Conservation (phyloP, 2,329 filamentous ascomycete genomes). For the Aureobasidium sp. region DNA sequence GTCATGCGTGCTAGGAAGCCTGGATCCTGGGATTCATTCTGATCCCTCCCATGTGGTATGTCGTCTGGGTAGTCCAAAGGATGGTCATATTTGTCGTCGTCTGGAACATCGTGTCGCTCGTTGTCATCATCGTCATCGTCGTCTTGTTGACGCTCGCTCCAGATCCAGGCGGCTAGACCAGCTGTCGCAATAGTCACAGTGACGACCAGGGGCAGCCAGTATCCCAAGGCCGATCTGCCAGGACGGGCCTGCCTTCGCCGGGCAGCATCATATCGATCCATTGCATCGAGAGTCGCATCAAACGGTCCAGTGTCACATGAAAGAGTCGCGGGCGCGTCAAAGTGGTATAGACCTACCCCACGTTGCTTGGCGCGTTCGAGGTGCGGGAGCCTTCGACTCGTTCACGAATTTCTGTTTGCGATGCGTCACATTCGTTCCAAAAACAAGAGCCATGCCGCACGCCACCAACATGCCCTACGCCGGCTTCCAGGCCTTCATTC, state of each 20-base stretch:
- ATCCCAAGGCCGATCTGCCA: conserved; percentile 59
- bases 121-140: conserved; percentile 61
- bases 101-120: conserved; percentile 46
- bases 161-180: conserved; percentile 83
- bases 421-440: not conserved
- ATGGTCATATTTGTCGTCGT: conserved; percentile 24
- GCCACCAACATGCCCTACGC: conserved; percentile 61
- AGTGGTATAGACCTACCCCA: not conserved
- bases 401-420: conserved; percentile 6
- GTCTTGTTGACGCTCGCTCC: conserved; percentile 76
- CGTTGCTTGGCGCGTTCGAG: not conserved
- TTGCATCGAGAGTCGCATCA: not conserved
- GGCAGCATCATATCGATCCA: conserved; percentile 25
- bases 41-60: not conserved
- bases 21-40: not conserved
- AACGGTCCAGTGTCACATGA: not conserved
- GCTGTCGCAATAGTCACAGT: conserved; percentile 83
- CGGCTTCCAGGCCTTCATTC: conserved; percentile 74
- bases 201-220: conserved; percentile 83
- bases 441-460: conserved; percentile 57
- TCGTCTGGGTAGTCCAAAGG: conserved; percentile 15
- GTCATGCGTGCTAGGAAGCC: conserved; percentile 72
- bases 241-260: conserved; percentile 43
- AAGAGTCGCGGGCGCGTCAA: not conserved
- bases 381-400: not conserved